These are phyloP conservation scores for Tephrocybe sp. DNA, from an alignment of 768 basidiomycete genomes.

Conservation along the genomic window DNA sequence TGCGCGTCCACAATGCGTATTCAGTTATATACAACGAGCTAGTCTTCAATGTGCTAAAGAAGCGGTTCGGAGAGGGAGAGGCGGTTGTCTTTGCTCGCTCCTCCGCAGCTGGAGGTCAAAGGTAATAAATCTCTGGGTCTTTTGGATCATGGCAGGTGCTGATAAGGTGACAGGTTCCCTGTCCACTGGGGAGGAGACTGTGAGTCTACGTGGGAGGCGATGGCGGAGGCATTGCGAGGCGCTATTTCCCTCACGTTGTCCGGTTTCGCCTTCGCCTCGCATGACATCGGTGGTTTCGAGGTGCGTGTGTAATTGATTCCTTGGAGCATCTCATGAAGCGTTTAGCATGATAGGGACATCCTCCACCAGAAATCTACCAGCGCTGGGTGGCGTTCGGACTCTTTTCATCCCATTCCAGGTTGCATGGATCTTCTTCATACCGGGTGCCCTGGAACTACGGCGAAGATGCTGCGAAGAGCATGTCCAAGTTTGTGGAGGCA, in stretches of 20 bases:
- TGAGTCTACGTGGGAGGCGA: constrained; percentile 75
- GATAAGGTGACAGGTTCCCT: constrained; percentile 29
- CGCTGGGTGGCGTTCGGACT: constrained; percentile 78
- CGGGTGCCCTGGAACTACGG: constrained; percentile 80
- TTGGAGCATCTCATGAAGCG: not conserved
- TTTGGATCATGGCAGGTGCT: not conserved
- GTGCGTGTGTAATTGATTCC: constrained; percentile 24
- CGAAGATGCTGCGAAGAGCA: constrained; percentile 63
- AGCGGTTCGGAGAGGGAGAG: constrained; percentile 59
- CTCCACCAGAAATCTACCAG: constrained; percentile 67
- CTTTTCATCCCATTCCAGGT: constrained; percentile 73
- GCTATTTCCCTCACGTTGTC: constrained; percentile 63
- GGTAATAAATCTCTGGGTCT: constrained; percentile 29
- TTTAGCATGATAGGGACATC: constrained; percentile 48
- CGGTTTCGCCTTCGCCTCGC: constrained; percentile 71
- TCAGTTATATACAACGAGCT: constrained; percentile 68
- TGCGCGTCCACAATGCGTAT: constrained; percentile 73
- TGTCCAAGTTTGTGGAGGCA: constrained; percentile 59
- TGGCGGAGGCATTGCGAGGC: constrained; percentile 74
- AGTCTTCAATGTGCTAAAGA: constrained; percentile 61
- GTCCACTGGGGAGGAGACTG: constrained; percentile 76
- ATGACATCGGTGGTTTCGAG: constrained; percentile 81
- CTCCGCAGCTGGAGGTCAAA: constrained; percentile 68
- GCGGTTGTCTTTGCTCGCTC: constrained; percentile 72
- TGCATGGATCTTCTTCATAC: constrained; percentile 74